Conservation (phyloP, 2,329 filamentous ascomycete genomes). For the Pseudocercospora macadamiae region DNA sequence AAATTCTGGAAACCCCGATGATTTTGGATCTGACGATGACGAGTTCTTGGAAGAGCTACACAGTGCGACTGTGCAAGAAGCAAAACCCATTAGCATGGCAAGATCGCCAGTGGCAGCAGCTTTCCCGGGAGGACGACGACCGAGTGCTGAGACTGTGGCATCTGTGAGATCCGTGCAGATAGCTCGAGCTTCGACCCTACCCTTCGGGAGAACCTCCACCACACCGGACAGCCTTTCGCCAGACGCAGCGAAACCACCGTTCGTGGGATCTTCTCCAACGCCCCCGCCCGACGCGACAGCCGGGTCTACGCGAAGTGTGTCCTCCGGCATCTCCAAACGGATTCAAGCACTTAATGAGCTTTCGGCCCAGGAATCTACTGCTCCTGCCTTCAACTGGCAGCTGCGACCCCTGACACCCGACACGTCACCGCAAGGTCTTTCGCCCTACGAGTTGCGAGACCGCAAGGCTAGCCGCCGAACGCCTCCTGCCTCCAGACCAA, state of each 20-base stretch:
- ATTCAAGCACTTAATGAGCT: slow-evolving; percentile 92
- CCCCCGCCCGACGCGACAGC: slow-evolving; percentile 19
- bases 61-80: slow-evolving; percentile 78
- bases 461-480: slow-evolving; percentile 19
- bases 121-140: slow-evolving; percentile 36
- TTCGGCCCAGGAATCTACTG: slow-evolving; percentile 29
- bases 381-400: slow-evolving; percentile 20
- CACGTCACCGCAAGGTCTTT: slow-evolving; percentile 14
- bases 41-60: slow-evolving; percentile 73
- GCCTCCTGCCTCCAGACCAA: slow-evolving; percentile 23
- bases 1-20: slow-evolving; percentile 45
- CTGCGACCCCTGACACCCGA: slow-evolving; percentile 24
- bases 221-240: slow-evolving; percentile 6
- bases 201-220: slow-evolving; percentile 6
- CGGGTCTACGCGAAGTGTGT: slow-evolving; percentile 71
- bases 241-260: neutral
- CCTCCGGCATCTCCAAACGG: slow-evolving; percentile 87
- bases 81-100: slow-evolving; percentile 79
- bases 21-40: slow-evolving; percentile 69
- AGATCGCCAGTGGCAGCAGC: slow-evolving; percentile 64
- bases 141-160: slow-evolving; percentile 28
- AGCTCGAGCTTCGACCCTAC: slow-evolving; percentile 21
- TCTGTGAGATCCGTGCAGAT: slow-evolving; percentile 32
- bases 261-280: slow-evolving; percentile 10
- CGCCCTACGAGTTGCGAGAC: slow-evolving; percentile 12